A percentile compares a stretch with the other conserved stretches of the same genome.
Conservation (phyloP, 768 basidiomycete genomes). For the Dacryopinax spathularia region DNA sequence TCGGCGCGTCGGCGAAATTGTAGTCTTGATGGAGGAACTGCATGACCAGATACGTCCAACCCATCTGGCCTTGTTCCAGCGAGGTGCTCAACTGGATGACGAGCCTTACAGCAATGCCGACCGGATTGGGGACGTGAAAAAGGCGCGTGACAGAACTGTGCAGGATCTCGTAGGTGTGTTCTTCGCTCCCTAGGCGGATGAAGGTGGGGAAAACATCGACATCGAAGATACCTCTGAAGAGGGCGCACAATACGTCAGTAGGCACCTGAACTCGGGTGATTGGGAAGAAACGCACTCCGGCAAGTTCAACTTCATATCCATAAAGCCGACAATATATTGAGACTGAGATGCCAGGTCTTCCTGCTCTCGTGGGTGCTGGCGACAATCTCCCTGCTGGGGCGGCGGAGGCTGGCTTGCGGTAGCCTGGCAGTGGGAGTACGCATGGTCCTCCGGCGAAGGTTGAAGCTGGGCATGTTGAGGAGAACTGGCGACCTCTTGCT, state of each 20-base stretch:
- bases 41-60: constrained; percentile 96
- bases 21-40: no score
- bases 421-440: no score
- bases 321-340: no score
- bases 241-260: no score
- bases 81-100: constrained; percentile 88
- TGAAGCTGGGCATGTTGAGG: background rate
- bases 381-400: constrained; percentile 16
- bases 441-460: background rate
- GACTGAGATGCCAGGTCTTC: constrained; percentile 17
- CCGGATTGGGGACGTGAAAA: constrained; percentile 82
- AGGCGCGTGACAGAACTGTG: constrained; percentile 75
- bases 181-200: constrained; percentile 89
- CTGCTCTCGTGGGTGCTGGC: constrained; percentile 9
- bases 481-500: background rate
- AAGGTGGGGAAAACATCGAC: constrained; percentile 97
- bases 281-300: no score
- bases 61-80: constrained; percentile 93
- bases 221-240: constrained; percentile 76
- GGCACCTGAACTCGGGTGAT: no score
- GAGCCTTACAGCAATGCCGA: constrained; percentile 87
- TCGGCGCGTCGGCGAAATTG: no score
- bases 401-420: constrained; percentile 10
- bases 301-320: no score
- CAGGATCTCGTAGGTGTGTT: constrained; percentile 95